Evolutionary conservation across 306 rosid species (phyloP), one percentile per base, ranked within the genome.

Genomic region (Betula pendula): DNA sequence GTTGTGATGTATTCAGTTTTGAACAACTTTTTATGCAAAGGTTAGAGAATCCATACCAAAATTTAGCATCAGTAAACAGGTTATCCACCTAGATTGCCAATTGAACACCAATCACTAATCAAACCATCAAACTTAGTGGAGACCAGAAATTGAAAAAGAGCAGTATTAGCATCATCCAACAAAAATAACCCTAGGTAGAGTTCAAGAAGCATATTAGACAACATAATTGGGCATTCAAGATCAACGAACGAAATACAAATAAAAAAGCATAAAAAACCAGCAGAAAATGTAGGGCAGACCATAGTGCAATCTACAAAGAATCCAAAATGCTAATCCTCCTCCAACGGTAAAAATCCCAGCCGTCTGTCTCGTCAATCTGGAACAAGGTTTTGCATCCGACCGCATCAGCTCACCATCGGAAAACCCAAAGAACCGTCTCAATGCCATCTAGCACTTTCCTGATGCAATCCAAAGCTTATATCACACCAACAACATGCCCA

Each of bases 371-470:
- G 83, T 92, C 75, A 95, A 74, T 81, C 95, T 89, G 22, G 98
- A 88, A 75, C 97, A 95, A 10, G 98, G 97, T 82, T 92, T 95
- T 43, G 76, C 56, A 79, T 95, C 97, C 7, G 97, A 81, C 81
- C 98, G 87, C 97, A 89, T 88, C 60, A 92, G 67, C 76, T 92
- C 97, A 0, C 97, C 98, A 69, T 95, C 97, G 2, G 98, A 92
- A 84, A 40, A 88, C 63, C 97, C 98, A 5, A 92, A 84, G 71
- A 83, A 82, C 10, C 81, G 88, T 84, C 98, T 84, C 77, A 92
- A 68, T 31, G 98, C 90, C 98, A 92, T 95, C 40, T 75, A 77
- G 3, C 62, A 45, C 27, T 80, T 29, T 47, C 80, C 82, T 75
- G 76, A 77, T 66, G 60, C 31, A 84, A 77, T 38, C 71, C 81